These are phyloP conservation scores for Castanospermum australe DNA, from an alignment of 306 rosid species.

Conservation along the genomic window DNA sequence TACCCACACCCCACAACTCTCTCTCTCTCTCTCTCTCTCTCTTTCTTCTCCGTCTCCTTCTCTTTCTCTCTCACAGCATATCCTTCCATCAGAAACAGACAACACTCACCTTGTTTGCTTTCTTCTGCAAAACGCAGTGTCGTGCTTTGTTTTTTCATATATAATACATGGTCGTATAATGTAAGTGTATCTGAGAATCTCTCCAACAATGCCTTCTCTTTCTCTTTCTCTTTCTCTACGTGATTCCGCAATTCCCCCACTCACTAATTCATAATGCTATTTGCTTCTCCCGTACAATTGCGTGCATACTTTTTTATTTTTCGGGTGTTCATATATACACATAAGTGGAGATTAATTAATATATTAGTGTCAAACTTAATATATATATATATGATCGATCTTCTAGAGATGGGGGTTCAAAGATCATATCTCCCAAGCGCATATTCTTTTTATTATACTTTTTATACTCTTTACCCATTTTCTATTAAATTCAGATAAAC, in stretches of 20 bases:
- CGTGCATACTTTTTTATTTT: conserved; percentile 37
- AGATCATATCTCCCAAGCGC: background rate
- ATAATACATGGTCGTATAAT: no score
- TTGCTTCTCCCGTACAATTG: conserved; percentile 43
- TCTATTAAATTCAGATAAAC: background rate
- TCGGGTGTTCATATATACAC: background rate
- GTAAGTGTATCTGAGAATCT: no score
- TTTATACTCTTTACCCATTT: background rate
- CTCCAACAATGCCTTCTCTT: background rate
- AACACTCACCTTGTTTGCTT: conserved; percentile 46
- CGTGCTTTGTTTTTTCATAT: conserved; percentile 40
- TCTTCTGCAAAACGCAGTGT: conserved; percentile 27
- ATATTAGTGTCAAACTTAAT: no score
- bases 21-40: background rate
- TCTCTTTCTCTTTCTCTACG: background rate
- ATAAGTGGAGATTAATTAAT: no score
- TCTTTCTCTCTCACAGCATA: background rate
- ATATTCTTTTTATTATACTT: background rate
- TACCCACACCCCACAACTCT: conserved; percentile 37
- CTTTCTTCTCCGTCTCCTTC: background rate
- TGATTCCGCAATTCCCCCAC: conserved; percentile 23
- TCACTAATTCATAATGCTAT: background rate
- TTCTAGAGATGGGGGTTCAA: conserved; percentile 28
- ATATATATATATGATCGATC: background rate
- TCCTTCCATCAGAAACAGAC: conserved; percentile 25